Evolutionary conservation across 2,329 filamentous ascomycete genomes (phyloP).

Genomic region (Parascedosporium putredinis): DNA sequence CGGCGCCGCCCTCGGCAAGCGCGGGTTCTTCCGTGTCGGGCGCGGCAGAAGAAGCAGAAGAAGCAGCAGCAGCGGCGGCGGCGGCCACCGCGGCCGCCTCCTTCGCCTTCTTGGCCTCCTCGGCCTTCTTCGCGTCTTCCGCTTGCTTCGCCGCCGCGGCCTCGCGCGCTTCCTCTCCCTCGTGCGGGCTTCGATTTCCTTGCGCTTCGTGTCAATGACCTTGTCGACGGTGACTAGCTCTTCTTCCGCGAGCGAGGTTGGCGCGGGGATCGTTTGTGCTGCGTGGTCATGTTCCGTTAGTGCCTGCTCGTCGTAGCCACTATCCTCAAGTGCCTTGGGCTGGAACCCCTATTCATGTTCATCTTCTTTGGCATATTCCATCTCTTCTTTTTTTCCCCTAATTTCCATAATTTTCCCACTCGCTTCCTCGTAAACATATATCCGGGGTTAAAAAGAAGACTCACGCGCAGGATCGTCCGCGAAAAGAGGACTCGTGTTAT

Average conservation of each 20-base stretch:
- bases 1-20: too few species aligned
- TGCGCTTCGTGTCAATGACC: constrained; percentile 53
- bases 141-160: constrained; percentile 7
- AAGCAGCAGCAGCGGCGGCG: constrained; percentile 14
- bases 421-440: too few species aligned
- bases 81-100: not conserved
- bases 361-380: too few species aligned
- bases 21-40: too few species aligned
- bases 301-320: too few species aligned
- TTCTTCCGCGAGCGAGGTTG: constrained; percentile 44
- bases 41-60: constrained; percentile 14
- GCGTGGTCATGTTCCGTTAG: not conserved
- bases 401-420: too few species aligned
- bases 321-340: too few species aligned
- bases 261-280: constrained; percentile 21
- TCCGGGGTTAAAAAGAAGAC: too few species aligned
- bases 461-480: constrained; percentile 68
- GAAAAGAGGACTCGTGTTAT: constrained; percentile 82
- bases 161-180: constrained; percentile 14
- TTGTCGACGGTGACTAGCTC: constrained; percentile 56
- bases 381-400: too few species aligned
- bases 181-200: constrained; percentile 29
- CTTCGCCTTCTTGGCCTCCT: constrained; percentile 18
- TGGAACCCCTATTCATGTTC: too few species aligned
- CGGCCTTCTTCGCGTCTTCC: constrained; percentile 17